Conservation (phyloP, 352 stramenopile species). For the Pythium scleroteichum region DNA sequence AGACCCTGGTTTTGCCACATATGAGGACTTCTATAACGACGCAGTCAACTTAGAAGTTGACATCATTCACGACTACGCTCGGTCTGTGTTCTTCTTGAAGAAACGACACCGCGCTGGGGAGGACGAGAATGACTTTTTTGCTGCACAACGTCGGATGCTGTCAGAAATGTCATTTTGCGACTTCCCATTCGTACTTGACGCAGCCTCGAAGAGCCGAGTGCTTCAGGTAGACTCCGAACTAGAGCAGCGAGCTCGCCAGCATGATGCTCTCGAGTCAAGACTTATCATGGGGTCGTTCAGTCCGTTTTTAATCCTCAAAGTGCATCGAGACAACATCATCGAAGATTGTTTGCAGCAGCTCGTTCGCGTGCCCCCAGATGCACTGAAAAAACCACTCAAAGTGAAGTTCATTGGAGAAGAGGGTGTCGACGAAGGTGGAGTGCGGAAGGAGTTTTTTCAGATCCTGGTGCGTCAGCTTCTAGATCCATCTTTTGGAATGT, state of each 20-base stretch:
- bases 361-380: slow-evolving; percentile 56
- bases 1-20: slow-evolving; percentile 49
- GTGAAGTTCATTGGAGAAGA: slow-evolving; percentile 86
- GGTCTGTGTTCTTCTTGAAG: slow-evolving; percentile 72
- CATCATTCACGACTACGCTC: slow-evolving; percentile 73
- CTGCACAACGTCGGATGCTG: slow-evolving; percentile 54
- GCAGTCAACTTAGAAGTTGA: slow-evolving; percentile 83
- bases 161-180: slow-evolving; percentile 84
- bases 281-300: slow-evolving; percentile 36
- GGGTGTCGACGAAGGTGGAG: slow-evolving; percentile 77
- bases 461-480: slow-evolving; percentile 75
- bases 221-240: slow-evolving; percentile 79
- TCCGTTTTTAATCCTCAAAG: slow-evolving; percentile 65
- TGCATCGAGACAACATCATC: slow-evolving; percentile 74
- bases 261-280: slow-evolving; percentile 54
- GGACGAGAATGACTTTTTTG: slow-evolving; percentile 1
- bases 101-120: slow-evolving; percentile 38
- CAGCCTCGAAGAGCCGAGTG: slow-evolving; percentile 75
- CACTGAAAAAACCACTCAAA: slow-evolving; percentile 80
- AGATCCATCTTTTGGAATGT: slow-evolving; percentile 79
- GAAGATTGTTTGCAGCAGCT: slow-evolving; percentile 75
- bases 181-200: slow-evolving; percentile 78
- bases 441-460: slow-evolving; percentile 86
- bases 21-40: slow-evolving; percentile 84
- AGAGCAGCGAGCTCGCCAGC: slow-evolving; percentile 57